A percentile compares a stretch with the other conserved stretches of the same genome.
phyloP scores from a whole-genome alignment of 2,329 filamentous ascomycete species.

The Colletotrichum tamarilloi region DNA sequence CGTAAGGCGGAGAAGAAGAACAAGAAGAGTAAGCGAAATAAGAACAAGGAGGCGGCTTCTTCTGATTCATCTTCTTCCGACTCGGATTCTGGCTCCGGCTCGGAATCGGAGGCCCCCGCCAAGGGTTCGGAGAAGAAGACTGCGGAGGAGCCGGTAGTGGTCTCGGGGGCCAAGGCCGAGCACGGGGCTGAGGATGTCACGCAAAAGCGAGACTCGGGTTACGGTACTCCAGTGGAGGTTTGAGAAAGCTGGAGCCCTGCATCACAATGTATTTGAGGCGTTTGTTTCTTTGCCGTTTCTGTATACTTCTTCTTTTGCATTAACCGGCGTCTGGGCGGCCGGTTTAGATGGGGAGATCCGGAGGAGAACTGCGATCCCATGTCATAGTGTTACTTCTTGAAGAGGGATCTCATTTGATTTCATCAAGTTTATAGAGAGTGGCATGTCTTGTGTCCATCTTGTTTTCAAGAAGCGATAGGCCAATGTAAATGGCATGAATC shows the following conservation, averaged over 20 bases:
- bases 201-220: slow-evolving; percentile 37
- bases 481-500: no score
- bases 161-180: slow-evolving; percentile 38
- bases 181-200: slow-evolving; percentile 45
- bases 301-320: neutral
- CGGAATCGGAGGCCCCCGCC: neutral
- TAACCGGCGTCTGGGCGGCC: neutral
- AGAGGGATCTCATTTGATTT: no score
- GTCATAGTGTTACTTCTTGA: slow-evolving; percentile 12
- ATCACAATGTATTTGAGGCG: neutral
- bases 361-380: neutral
- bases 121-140: neutral
- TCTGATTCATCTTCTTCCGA: neutral
- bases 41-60: slow-evolving; percentile 29
- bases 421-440: no score
- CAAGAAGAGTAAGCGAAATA: slow-evolving; percentile 37
- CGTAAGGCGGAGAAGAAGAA: slow-evolving; percentile 33
- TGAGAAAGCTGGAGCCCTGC: neutral
- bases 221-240: slow-evolving; percentile 34
- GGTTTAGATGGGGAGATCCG: neutral
- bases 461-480: no score
- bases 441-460: no score
- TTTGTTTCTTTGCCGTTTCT: no score
- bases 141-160: slow-evolving; percentile 14
- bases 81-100: slow-evolving; percentile 1